Conservation (phyloP, 139 green algal species). For the Dunaliella primolecta region DNA sequence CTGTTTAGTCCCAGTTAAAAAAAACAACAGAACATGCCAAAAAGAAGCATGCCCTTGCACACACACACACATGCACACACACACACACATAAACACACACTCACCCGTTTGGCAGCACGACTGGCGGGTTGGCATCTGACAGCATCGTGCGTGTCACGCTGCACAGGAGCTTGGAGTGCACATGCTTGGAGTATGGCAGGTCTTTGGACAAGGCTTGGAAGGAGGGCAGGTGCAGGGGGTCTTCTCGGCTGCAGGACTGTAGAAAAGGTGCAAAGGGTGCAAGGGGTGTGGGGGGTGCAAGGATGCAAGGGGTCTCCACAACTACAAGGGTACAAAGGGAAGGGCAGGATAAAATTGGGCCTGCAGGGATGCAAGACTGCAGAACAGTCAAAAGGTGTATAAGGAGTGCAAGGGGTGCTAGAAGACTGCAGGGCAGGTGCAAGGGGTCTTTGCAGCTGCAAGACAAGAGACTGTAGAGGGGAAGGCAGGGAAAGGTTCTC, state of each 20-base stretch:
- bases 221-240: slow-evolving; percentile 72
- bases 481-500: too few relatives aligned
- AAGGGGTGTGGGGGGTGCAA: neutral
- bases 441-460: too few relatives aligned
- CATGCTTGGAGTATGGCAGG: slow-evolving; percentile 85
- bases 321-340: neutral
- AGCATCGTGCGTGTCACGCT: slow-evolving; percentile 78
- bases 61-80: neutral
- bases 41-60: neutral
- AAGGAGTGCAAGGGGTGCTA: neutral
- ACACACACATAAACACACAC: slow-evolving; percentile 32
- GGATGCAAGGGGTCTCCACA: neutral
- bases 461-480: too few relatives aligned
- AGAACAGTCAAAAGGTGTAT: neutral
- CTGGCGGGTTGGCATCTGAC: slow-evolving; percentile 88
- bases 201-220: slow-evolving; percentile 71
- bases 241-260: slow-evolving; percentile 51
- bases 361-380: slow-evolving; percentile 4
- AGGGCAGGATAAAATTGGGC: neutral
- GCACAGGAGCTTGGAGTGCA: slow-evolving; percentile 85
- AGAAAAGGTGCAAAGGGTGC: neutral
- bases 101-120: slow-evolving; percentile 86
- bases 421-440: neutral
- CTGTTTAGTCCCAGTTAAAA: neutral
- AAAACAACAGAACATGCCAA: neutral